phyloP scores from a whole-genome alignment of 1,284 basidiomycete genomes.

The Agroathelia rolfsii region DNA sequence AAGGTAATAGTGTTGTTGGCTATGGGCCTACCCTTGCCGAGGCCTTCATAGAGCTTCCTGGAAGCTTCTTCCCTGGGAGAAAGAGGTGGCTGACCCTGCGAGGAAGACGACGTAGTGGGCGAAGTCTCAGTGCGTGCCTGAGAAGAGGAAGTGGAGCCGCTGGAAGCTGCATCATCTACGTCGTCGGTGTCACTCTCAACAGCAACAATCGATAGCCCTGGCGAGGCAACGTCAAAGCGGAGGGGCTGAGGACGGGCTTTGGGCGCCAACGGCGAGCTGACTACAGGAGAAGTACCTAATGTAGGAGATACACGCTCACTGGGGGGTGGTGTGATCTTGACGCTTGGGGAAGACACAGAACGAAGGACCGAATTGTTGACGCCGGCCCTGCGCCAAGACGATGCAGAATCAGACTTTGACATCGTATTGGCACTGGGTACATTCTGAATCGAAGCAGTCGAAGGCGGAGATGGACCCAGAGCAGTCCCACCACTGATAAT shows the following conservation, averaged over 20 bases:
- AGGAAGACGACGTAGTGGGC: constrained; percentile 63
- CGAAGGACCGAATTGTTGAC: constrained; percentile 63
- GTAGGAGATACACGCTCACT: constrained; percentile 44
- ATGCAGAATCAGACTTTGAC: constrained; percentile 67
- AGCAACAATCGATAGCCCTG: constrained; percentile 42
- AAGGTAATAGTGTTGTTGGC: constrained; percentile 26
- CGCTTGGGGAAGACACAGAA: constrained; percentile 47
- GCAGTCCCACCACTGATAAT: constrained; percentile 64
- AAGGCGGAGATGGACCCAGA: constrained; percentile 44
- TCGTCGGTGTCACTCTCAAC: constrained; percentile 48
- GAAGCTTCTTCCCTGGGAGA: constrained; percentile 72
- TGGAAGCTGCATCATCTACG: constrained; percentile 44
- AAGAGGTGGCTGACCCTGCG: constrained; percentile 45
- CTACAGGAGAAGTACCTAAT: constrained; percentile 32
- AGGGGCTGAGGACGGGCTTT: constrained; percentile 62
- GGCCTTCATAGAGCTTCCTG: constrained; percentile 76
- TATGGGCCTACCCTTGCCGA: constrained; percentile 61
- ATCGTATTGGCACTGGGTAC: constrained; percentile 21
- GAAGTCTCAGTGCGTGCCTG: constrained; percentile 35
- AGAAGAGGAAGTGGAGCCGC: constrained; percentile 31
- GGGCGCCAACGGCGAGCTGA: constrained; percentile 20
- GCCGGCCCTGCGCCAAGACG: constrained; percentile 67
- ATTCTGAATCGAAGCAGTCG: constrained; percentile 26
- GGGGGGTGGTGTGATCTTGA: constrained; percentile 65
- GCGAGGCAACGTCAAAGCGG: constrained; percentile 47